Evolutionary conservation across 495 filamentous ascomycete species (phyloP).

Genomic region (Aspergillus nidulans): DNA sequence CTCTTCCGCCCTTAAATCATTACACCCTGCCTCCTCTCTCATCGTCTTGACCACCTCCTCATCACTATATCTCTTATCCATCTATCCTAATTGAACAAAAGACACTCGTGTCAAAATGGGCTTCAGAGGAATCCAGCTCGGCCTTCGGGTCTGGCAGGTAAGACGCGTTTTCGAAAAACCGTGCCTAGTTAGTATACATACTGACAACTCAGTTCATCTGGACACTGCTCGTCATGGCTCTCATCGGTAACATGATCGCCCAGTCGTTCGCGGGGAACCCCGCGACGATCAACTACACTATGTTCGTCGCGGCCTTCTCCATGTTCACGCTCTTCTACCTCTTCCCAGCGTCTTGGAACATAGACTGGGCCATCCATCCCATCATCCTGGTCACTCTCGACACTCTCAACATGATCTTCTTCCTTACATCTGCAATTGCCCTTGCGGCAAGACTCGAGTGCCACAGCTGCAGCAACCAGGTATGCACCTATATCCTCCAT

Average conservation of each 20-base stretch:
- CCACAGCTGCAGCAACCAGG: slow-evolving; percentile 59
- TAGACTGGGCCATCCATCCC: slow-evolving; percentile 46
- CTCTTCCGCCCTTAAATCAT: background rate
- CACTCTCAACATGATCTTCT: slow-evolving; percentile 59
- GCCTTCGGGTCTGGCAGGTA: slow-evolving; percentile 40
- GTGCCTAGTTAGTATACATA: background rate
- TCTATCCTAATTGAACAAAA: background rate
- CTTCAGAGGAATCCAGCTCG: slow-evolving; percentile 28
- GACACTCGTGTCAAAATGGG: slow-evolving; percentile 22
- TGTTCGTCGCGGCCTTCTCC: slow-evolving; percentile 62
- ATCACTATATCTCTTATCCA: background rate
- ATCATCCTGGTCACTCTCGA: slow-evolving; percentile 55
- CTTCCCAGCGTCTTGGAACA: slow-evolving; percentile 48
- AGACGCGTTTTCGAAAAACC: slow-evolving; percentile 2
- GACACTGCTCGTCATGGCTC: slow-evolving; percentile 61
- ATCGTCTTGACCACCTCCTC: background rate
- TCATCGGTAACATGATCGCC: slow-evolving; percentile 66
- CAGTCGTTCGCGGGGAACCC: slow-evolving; percentile 53
- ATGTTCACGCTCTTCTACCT: slow-evolving; percentile 62
- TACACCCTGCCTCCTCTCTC: background rate
- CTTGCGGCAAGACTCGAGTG: slow-evolving; percentile 54
- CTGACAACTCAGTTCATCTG: slow-evolving; percentile 54
- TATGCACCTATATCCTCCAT: slow-evolving; percentile 32
- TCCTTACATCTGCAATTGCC: slow-evolving; percentile 61
- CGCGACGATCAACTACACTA: slow-evolving; percentile 54